Evolutionary conservation across 306 rosid species (phyloP), one percentile per base, ranked within the genome.

Genomic region (Dalbergia cultrata): DNA sequence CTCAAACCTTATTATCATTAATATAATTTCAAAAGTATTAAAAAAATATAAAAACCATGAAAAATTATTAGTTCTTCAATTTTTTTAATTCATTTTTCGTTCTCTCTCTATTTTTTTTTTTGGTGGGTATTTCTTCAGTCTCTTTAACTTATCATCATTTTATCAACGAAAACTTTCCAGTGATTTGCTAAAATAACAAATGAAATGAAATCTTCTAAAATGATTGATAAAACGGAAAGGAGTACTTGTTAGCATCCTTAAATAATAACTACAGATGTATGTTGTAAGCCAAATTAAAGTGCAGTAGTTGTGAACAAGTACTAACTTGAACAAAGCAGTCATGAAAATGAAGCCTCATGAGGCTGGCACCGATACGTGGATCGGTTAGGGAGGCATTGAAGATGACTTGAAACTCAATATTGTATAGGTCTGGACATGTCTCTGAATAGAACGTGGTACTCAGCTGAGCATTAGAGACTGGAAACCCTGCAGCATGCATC

Each of bases 271-370:
- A 10, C 0, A 17, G 21, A n/a, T 64, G 11, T 34, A n/a, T 64
- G 11, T 34, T 35, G 2, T 7, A 37, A 8, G 4, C 14, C 16
- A 19, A 52, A 52, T 14, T 6, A 53, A 53, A 53, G 14, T 41
- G 67, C 4, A 58, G 67, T 4, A 58, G 67, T 4, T 4, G n/a
- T 43, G 11, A 44, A 74, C 1, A 4, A 16, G 50, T 16, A 74
- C 80, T 0, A 62, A 89, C 92, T 22, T 84, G 84, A 43, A 90
- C 91, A 17, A 90, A 90, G 81, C 93, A 90, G 21, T 87, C 93
- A 11, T 90, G 93, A 61, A 90, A 87, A 52, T 84, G 87, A 84
- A 90, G 90, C 72, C 93, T 82, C 3, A 75, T n/a, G 70, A 90
- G 83, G 75, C 88, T 86, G 45, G 86, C 91, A 13, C 79, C 82